Evolutionary conservation across 306 rosid genomes (phyloP), one percentile per base, ranked within the genome.

Genomic region (Cucurbita pepo): DNA sequence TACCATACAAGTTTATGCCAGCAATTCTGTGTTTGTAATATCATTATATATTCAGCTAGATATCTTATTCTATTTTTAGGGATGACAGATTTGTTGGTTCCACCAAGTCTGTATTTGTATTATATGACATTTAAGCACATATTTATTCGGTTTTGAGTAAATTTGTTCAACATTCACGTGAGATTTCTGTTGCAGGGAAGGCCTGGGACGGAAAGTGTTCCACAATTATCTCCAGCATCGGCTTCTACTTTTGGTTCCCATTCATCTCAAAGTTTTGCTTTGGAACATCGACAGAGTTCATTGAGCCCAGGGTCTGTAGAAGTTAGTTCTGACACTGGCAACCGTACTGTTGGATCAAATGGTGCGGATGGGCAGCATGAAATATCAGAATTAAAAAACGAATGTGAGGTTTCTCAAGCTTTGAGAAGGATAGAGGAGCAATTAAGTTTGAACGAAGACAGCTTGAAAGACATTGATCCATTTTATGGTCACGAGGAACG

Each of bases 271-370:
- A 85, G 84, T 75, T 86, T 61, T 5, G 83, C 79, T 78, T 83
- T 85, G 65, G 97, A 91, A 69, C 85, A 83, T 69, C 79, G 73
- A 76, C 95, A 79, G 21, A 89, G 72, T 83, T 84, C 79, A 79
- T 84, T 89, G 45, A 90, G 91, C 76, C 87, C 95, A 62, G 84
- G 82, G 56, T 88, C 91, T 43, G 70, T 77, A 5, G 99, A 89
- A 79, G 88, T 85, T 75, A 83, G 86, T 50, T 89, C 99, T 56
- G 87, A 83, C 72, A 47, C 52, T 70, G 80, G 25, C 61, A 76
- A 80, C 78, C 30, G 48, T 37, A 76, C 61, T 67, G 75, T 66
- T 79, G 87, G 73, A 79, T 70, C 48, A 75, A 81, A 76, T 79
- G 79, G 79, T 70, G 61, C 71, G 65, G 81, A 85, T 56, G 83